Evolutionary conservation across 345 rosid genomes (phyloP), one percentile per base, ranked within the genome.

Genomic region (Eucalyptus erythrocorys): DNA sequence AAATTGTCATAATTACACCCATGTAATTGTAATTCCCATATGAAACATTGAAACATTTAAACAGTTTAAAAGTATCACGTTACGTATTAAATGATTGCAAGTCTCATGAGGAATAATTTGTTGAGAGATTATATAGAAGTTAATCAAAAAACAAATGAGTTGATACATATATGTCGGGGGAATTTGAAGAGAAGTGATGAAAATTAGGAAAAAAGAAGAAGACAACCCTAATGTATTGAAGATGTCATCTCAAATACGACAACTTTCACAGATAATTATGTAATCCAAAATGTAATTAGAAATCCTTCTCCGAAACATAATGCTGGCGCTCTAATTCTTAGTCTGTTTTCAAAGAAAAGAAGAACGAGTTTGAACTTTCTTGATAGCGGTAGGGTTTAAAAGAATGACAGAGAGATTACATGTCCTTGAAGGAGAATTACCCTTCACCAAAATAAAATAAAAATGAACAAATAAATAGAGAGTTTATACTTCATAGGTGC

Each of bases 181-280:
- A 64, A 64, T 64, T 64, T n/a, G 37, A 61, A 30, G 10, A 64
- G 76, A 14, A 64, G 76, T 15, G 76, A 64, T 64, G 37, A 64
- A 64, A 34, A n/a, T 51, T 51, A 51, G 57, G 42, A 0, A 19
- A 30, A 64, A 37, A 7, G 0, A 3, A 8, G 0, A 6, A 30
- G 76, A 7, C 10, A 64, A 64, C 10, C 76, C 5, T n/a, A n/a
- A 14, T 5, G 2, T n/a, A 64, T 64, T 2, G 34, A 64, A 64
- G 37, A 64, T n/a, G 19, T n/a, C 34, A 16, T 64, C 5, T 64
- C 37, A 64, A 64, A n/a, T n/a, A 15, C 0, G 10, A 2, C 10
- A 14, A 64, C 8, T 15, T 64, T 64, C 15, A 15, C 10, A 64
- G 1, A 64, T 64, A 64, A 64, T 7, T 64, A 64, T 7, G 10